These are phyloP conservation scores for Avena insularis DNA, from an alignment of 176 grass and related monocot genomes.

Conservation along the genomic window DNA sequence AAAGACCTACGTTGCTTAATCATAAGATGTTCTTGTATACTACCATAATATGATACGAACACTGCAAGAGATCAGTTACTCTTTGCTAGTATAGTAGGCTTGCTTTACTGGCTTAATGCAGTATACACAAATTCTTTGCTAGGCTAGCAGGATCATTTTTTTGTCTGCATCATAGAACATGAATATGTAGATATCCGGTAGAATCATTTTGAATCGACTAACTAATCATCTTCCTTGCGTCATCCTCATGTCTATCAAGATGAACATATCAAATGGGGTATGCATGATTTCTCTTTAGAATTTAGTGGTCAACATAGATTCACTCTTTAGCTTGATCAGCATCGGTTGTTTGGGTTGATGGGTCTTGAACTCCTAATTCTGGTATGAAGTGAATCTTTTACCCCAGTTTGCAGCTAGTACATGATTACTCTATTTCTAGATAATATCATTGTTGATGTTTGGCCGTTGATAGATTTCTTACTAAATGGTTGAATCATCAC, in stretches of 20 bases:
- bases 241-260: neutral
- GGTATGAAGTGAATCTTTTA: constrained; percentile 19
- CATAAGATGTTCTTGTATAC: no score
- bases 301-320: neutral
- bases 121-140: no score
- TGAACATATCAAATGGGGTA: neutral
- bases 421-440: neutral
- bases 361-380: constrained; percentile 6
- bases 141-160: no score
- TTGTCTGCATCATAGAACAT: no score
- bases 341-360: neutral
- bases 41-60: no score
- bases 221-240: neutral
- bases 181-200: no score
- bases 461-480: no score
- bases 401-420: neutral
- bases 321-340: neutral
- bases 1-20: no score
- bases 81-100: no score
- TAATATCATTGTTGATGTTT: no score
- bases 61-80: no score
- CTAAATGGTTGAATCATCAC: neutral
- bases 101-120: no score
- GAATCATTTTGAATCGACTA: neutral
- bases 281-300: neutral